These are phyloP conservation scores for Dactylellina leptospora DNA, from an alignment of 2,329 filamentous ascomycete species.

Conservation along the genomic window DNA sequence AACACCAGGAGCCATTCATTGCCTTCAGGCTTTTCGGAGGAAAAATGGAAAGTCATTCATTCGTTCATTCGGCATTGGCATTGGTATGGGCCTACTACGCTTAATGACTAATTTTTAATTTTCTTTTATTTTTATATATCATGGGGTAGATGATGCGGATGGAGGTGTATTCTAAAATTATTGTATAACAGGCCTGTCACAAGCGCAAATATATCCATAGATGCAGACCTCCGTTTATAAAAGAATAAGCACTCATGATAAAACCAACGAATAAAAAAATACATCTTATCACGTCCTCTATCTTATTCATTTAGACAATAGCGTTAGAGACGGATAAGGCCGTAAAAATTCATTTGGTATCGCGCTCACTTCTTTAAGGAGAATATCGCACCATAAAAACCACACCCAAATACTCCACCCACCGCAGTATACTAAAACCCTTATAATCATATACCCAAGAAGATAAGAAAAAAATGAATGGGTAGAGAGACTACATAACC, in stretches of 20 bases:
- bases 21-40: too few species aligned
- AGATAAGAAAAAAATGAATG: too few species aligned
- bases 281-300: too few species aligned
- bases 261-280: too few species aligned
- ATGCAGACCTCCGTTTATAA: too few species aligned
- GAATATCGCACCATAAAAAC: slow-evolving; percentile 14
- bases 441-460: slow-evolving; percentile 1
- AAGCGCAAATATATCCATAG: too few species aligned
- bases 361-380: slow-evolving; percentile 9
- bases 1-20: too few species aligned
- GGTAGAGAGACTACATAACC: too few species aligned
- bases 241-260: too few species aligned
- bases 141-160: neutral
- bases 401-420: slow-evolving; percentile 35
- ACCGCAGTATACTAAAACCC: neutral
- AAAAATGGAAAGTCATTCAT: neutral
- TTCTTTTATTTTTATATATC: neutral
- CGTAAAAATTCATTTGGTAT: slow-evolving; percentile 27
- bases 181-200: too few species aligned
- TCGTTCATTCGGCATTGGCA: neutral
- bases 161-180: neutral
- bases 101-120: slow-evolving; percentile 37
- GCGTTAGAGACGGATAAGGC: neutral
- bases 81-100: neutral
- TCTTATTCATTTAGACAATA: neutral